phyloP scores from a whole-genome alignment of 805 yeast species.

The Wickerhamomyces mucosus region DNA sequence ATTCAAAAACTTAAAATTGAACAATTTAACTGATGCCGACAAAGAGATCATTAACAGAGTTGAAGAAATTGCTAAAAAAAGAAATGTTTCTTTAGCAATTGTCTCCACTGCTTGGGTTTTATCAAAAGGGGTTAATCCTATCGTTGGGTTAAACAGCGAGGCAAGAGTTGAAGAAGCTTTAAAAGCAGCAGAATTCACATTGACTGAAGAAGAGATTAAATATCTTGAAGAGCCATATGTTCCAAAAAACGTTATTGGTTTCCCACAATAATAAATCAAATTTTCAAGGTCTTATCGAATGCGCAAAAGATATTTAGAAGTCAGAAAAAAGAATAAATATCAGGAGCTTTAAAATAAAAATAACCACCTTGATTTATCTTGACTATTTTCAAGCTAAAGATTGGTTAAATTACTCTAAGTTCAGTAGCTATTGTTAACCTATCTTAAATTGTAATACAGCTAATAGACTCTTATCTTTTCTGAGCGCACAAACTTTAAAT shows the following conservation, averaged over 20 bases:
- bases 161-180: constrained; percentile 43
- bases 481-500: too few relatives aligned
- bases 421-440: too few relatives aligned
- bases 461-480: too few relatives aligned
- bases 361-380: too few relatives aligned
- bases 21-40: constrained; percentile 13
- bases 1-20: constrained; percentile 1
- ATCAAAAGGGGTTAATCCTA: constrained; percentile 40
- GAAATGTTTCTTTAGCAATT: constrained; percentile 40
- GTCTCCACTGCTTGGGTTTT: constrained; percentile 46
- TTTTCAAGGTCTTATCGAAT: too few relatives aligned
- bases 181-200: constrained; percentile 20
- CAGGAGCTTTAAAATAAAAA: too few relatives aligned
- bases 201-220: constrained; percentile 8
- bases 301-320: too few relatives aligned
- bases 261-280: too few relatives aligned
- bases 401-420: too few relatives aligned
- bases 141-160: constrained; percentile 39
- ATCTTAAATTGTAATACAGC: too few relatives aligned
- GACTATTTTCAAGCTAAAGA: too few relatives aligned
- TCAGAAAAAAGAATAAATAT: too few relatives aligned
- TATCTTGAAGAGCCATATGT: constrained; percentile 10
- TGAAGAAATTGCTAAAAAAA: constrained; percentile 39
- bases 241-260: constrained; percentile 15
- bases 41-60: constrained; percentile 34